Evolutionary conservation across 306 rosid genomes (phyloP).

Genomic region (Echinosophora koreensis): DNA sequence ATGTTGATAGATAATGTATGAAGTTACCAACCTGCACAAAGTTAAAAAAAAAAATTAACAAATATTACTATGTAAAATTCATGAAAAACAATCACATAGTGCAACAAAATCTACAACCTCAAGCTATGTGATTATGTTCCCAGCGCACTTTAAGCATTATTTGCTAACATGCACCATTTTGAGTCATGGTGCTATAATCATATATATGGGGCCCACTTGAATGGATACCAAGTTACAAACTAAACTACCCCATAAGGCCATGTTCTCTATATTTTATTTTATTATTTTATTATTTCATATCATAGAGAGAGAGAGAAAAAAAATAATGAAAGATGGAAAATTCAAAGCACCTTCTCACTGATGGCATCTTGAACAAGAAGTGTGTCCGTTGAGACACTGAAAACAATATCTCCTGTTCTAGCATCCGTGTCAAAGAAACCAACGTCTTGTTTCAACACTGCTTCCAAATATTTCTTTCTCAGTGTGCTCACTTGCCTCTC

Average conservation of each 20-base stretch:
- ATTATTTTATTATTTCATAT: neutral
- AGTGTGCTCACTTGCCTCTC: conserved; percentile 94
- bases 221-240: conserved; percentile 23
- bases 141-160: conserved; percentile 29
- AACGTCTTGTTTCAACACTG: conserved; percentile 94
- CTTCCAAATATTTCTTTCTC: conserved; percentile 94
- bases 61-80: neutral
- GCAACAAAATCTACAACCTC: neutral
- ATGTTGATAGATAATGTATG: conserved; percentile 96
- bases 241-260: conserved; percentile 4
- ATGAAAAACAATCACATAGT: conserved; percentile 1
- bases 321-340: conserved; percentile 17
- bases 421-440: conserved; percentile 99
- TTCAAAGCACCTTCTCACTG: conserved; percentile 84
- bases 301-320: neutral
- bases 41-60: conserved; percentile 12
- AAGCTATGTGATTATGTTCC: neutral
- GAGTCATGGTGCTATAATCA: neutral
- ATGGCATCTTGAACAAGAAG: conserved; percentile 98
- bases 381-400: conserved; percentile 95
- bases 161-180: conserved; percentile 41
- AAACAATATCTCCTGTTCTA: conserved; percentile 97
- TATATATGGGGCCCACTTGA: conserved; percentile 23
- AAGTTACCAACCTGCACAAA: conserved; percentile 87
- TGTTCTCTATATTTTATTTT: neutral